Evolutionary conservation across 2,329 filamentous ascomycete genomes (phyloP), one percentile per base, ranked within the genome.

Genomic region (Aspergillus niger): DNA sequence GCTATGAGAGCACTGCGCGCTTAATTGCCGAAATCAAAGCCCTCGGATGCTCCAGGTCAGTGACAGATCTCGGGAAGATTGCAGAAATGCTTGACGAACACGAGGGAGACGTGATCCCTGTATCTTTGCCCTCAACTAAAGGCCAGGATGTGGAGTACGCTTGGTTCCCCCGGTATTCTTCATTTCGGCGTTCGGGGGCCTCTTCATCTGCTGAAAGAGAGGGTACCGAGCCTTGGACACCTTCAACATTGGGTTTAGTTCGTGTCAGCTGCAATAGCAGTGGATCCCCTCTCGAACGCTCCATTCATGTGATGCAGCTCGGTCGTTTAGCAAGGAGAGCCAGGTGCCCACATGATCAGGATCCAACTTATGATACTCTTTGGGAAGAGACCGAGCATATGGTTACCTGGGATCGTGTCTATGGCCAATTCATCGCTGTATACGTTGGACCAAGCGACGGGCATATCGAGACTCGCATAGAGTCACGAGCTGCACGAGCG

Each of bases 361-460:
- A 15, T 17, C 49, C 30, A n/a, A 47, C 43, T 26, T n/a, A 50
- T 13, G 20, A 61, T 7, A 56, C 39, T 53, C 53, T 58, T n/a
- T 77, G 74, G 72, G 62, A 65, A 44, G 60, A 67, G 39, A 74
- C 75, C 1, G 76, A 74, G 5, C 72, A 78, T 58, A 70, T 78
- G 24, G 67, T 77, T 52, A 68, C 69, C 28, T 77, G 72, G 71
- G 74, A 78, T 60, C 72, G 76, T 36, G 63, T 64, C 55, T 64
- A 62, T 41, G 66, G 69, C 13, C 65, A 67, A 43, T 67, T 76
- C 56, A 55, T 76, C 26, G 61, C 70, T 26, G 53, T 78, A 5
- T 75, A 67, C 64, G 63, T 72, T 38, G 74, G 72, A 41, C 65
- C 68, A 58, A 59, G 56, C 41, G 57, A 58, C 22, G 43, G 43